phyloP scores from a whole-genome alignment of 257 asterid species.

The Rhazya stricta region DNA sequence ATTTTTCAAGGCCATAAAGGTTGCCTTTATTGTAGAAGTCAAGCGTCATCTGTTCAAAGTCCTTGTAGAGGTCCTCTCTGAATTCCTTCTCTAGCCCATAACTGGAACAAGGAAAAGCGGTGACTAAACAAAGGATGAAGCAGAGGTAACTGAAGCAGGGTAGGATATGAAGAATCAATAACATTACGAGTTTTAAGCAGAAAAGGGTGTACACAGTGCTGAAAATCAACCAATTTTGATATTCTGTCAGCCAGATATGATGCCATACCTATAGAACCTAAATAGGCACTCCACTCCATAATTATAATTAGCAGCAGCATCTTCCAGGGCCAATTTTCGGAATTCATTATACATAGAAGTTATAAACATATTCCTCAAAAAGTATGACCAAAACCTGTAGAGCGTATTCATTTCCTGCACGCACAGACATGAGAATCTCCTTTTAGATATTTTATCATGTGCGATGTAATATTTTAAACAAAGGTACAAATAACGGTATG shows the following conservation, averaged over 20 bases:
- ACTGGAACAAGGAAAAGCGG: slow-evolving; percentile 36
- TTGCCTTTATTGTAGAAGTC: slow-evolving; percentile 64
- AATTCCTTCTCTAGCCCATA: slow-evolving; percentile 87
- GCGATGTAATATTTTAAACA: neutral
- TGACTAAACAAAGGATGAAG: slow-evolving; percentile 1
- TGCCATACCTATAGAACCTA: slow-evolving; percentile 77
- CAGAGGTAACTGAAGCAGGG: neutral
- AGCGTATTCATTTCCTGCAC: slow-evolving; percentile 96
- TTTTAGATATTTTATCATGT: slow-evolving; percentile 14
- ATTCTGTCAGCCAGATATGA: neutral
- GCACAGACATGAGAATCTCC: neutral
- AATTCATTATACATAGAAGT: slow-evolving; percentile 88
- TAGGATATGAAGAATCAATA: slow-evolving; percentile 2
- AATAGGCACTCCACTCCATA: slow-evolving; percentile 90
- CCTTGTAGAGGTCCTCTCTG: slow-evolving; percentile 61
- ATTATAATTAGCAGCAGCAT: slow-evolving; percentile 75
- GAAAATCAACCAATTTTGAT: neutral
- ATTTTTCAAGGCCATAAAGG: slow-evolving; percentile 86
- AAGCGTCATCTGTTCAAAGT: slow-evolving; percentile 71
- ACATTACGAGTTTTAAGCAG: neutral
- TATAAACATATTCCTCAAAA: slow-evolving; percentile 61
- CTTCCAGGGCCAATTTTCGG: slow-evolving; percentile 73
- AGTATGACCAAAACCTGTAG: slow-evolving; percentile 87
- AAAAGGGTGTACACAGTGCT: neutral
- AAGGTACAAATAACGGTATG: neutral